A percentile compares a stretch with the other conserved stretches of the same genome.
phyloP scores from a whole-genome alignment of 129 eudicot species.

The Oenanthe sinensis region DNA sequence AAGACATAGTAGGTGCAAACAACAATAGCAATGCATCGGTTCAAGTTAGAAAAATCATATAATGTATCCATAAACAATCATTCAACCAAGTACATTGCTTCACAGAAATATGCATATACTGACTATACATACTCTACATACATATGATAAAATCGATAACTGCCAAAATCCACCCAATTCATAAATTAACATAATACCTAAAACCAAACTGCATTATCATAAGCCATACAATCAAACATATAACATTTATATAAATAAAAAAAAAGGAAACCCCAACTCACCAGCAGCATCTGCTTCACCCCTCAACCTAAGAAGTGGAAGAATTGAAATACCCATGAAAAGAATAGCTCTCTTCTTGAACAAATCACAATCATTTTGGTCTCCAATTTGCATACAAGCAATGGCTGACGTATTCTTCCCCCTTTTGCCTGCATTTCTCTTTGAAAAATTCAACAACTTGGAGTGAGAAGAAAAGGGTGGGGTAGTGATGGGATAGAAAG shows the following conservation, averaged over 20 bases:
- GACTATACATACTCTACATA: too few relatives aligned
- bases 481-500: conserved; percentile 20
- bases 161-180: conserved; percentile 11
- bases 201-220: conserved; percentile 11
- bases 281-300: conserved; percentile 38
- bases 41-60: background rate
- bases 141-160: background rate
- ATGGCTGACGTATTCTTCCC: conserved; percentile 20
- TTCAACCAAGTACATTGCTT: background rate
- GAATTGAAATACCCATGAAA: conserved; percentile 55
- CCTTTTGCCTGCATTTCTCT: conserved; percentile 28
- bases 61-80: background rate
- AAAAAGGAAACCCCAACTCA: conserved; percentile 20
- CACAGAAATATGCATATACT: background rate
- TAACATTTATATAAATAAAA: background rate
- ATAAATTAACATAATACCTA: conserved; percentile 2
- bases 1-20: background rate
- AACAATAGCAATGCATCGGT: background rate
- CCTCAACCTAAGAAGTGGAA: conserved; percentile 51
- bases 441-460: conserved; percentile 22
- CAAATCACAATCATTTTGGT: conserved; percentile 20
- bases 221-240: background rate
- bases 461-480: conserved; percentile 26
- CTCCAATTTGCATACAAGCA: conserved; percentile 36
- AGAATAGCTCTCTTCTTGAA: conserved; percentile 48